Conservation (phyloP, 306 rosid genomes). For the Acacia confusa region DNA sequence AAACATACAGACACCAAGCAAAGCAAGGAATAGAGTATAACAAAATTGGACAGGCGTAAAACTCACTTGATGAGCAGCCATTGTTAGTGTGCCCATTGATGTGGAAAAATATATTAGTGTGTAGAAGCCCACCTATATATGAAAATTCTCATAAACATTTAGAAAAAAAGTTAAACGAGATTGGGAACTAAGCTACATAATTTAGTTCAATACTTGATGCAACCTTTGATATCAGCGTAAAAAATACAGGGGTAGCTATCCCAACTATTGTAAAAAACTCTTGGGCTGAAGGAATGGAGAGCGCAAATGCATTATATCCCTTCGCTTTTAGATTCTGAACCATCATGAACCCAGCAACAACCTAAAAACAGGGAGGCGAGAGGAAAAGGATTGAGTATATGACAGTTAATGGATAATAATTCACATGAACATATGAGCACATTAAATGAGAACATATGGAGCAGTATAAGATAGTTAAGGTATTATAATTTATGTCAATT, state of each 20-base stretch:
- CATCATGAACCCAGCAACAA: constrained; percentile 89
- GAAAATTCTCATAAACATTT: constrained; percentile 14
- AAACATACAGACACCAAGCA: constrained; percentile 23
- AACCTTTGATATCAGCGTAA: constrained; percentile 88
- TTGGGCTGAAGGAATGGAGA: constrained; percentile 66
- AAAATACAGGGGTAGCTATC: constrained; percentile 79
- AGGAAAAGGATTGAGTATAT: not conserved
- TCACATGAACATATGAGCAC: not conserved
- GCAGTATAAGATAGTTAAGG: constrained; percentile 7
- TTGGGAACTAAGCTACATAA: not conserved
- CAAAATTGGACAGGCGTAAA: not conserved
- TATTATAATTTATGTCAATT: constrained; percentile 24
- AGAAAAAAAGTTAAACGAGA: constrained; percentile 14
- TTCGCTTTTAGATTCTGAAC: constrained; percentile 64
- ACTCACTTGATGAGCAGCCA: constrained; percentile 95
- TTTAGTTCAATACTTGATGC: constrained; percentile 22
- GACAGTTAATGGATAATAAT: not conserved
- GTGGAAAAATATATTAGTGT: constrained; percentile 74
- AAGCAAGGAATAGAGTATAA: constrained; percentile 24
- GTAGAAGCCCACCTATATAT: constrained; percentile 79
- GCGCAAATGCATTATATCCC: constrained; percentile 70
- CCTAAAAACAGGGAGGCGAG: constrained; percentile 49
- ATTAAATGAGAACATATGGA: constrained; percentile 10
- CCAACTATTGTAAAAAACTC: constrained; percentile 60
- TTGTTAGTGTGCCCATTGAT: constrained; percentile 81